phyloP scores from a whole-genome alignment of 1,139 yeast genomes.

The Hansenula lynferdii region DNA sequence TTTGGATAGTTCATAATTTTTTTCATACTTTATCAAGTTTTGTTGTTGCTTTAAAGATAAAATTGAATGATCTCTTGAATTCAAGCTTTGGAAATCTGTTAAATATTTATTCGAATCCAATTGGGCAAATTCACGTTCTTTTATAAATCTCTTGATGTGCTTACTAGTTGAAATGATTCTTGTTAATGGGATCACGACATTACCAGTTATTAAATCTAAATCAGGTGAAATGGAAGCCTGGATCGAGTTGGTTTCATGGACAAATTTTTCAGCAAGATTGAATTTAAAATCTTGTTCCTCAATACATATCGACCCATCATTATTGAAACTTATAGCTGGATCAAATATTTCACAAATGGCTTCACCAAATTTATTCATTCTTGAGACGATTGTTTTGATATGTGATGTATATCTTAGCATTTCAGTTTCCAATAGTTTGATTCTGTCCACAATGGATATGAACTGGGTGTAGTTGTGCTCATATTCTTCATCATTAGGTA shows the following conservation, averaged over 20 bases:
- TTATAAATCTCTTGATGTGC: conserved; percentile 27
- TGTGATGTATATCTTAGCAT: conserved; percentile 15
- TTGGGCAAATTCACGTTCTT: conserved; percentile 29
- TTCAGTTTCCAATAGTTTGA: conserved; percentile 24
- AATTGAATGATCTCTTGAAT: conserved; percentile 12
- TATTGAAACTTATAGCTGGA: too few relatives aligned
- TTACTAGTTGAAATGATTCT: too few relatives aligned
- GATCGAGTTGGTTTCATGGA: conserved; percentile 10
- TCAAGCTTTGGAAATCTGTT: conserved; percentile 11
- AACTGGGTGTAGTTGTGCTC: conserved; percentile 26
- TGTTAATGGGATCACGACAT: conserved; percentile 22
- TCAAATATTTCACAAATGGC: conserved; percentile 24
- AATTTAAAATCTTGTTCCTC: conserved; percentile 1
- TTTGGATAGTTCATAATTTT: conserved; percentile 19
- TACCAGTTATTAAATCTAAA: conserved; percentile 13
- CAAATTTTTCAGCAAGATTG: not conserved
- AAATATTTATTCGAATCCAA: conserved; percentile 33
- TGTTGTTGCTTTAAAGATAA: conserved; percentile 34
- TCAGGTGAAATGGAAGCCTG: conserved; percentile 18
- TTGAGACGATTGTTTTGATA: conserved; percentile 10
- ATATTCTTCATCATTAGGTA: conserved; percentile 37
- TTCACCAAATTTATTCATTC: conserved; percentile 22
- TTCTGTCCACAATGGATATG: conserved; percentile 15
- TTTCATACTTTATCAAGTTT: conserved; percentile 27
- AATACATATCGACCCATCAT: too few relatives aligned